Evolutionary conservation across 148 eudicot genomes (phyloP), one percentile per base, ranked within the genome.

Genomic region (Vaccinium myrtillus): DNA sequence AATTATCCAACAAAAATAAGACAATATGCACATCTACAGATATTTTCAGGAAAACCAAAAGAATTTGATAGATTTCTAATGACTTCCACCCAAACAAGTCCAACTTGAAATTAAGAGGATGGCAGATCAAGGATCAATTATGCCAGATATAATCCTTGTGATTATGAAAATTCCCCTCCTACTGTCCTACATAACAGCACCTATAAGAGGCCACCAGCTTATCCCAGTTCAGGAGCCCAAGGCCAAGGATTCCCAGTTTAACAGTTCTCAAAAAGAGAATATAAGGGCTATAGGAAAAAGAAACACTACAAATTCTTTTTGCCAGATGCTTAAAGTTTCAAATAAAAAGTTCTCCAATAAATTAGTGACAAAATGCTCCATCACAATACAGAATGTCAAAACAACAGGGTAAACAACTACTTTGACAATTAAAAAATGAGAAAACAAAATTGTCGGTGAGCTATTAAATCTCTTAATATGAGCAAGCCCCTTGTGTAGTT

Each of bases 251-350:
- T 48, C 36, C 36, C 48, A 82, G 16, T 21, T 51, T 36, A 54
- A 18, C 27, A 74, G n/a, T 53, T 30, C 18, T 50, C 23, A 54
- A 71, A 83, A 83, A 1, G 18, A n/a, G 8, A 74, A 74, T 50
- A 36, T 21, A 70, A 51, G 69, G 19, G 9, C 27, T 21, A 74
- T 73, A 27, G 48, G 55, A 73, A 71, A 74, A 55, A 36, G 65
- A 54, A 83, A 49, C 39, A 3, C 76, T 11, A n/a, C 8, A 25
- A 83, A 55, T 73, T 54, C 79, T 9, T 14, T 36, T 53, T 73
- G 19, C 30, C 79, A 83, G 79, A 73, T 73, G 78, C 79, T 74
- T 54, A 74, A 73, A 73, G 69, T 74, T 73, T 74, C 51, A 14
- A 30, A 73, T 30, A 19, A 83, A 65, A 82, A 51, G 49, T 27